These are phyloP conservation scores for Aspergillus campestris DNA, from an alignment of 495 filamentous ascomycete species.

Conservation along the genomic window DNA sequence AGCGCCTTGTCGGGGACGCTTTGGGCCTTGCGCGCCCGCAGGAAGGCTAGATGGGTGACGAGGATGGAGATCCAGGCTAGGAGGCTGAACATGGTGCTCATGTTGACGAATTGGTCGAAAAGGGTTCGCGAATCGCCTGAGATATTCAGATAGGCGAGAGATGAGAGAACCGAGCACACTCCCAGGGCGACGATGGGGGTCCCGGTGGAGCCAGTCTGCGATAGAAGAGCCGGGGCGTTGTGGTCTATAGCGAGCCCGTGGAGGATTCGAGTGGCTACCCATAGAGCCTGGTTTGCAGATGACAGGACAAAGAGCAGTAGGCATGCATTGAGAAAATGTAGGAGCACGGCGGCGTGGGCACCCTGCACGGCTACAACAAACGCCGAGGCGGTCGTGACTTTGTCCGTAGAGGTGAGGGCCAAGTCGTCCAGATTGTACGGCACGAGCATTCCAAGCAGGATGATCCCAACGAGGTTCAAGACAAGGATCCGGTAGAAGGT, in stretches of 20 bases:
- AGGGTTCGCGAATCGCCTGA: constrained; percentile 50
- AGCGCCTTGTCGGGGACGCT: constrained; percentile 51
- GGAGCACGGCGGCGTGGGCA: constrained; percentile 42
- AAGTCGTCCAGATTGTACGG: constrained; percentile 43
- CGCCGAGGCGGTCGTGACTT: constrained; percentile 40
- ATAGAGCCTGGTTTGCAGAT: constrained; percentile 57
- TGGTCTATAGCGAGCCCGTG: constrained; percentile 64
- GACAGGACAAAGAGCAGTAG: constrained; percentile 71
- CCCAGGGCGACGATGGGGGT: constrained; percentile 63
- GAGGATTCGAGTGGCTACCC: constrained; percentile 61
- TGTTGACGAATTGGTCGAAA: constrained; percentile 71
- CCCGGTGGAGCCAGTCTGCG: constrained; percentile 56
- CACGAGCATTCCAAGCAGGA: constrained; percentile 44
- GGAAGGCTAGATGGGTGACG: constrained; percentile 68
- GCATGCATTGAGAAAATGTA: constrained; percentile 50
- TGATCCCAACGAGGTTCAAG: constrained; percentile 56
- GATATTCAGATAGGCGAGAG: constrained; percentile 69
- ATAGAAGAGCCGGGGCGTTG: constrained; percentile 62
- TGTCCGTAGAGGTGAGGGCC: constrained; percentile 17
- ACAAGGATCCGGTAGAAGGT: constrained; percentile 76
- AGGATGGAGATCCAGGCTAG: constrained; percentile 66
- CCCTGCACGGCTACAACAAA: constrained; percentile 51
- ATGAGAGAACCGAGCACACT: constrained; percentile 47
- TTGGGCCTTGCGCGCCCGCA: constrained; percentile 61
- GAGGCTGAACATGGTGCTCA: constrained; percentile 69